Evolutionary conservation across 2,329 filamentous ascomycete species (phyloP).

Genomic region (Curvularia hawaiiensis): DNA sequence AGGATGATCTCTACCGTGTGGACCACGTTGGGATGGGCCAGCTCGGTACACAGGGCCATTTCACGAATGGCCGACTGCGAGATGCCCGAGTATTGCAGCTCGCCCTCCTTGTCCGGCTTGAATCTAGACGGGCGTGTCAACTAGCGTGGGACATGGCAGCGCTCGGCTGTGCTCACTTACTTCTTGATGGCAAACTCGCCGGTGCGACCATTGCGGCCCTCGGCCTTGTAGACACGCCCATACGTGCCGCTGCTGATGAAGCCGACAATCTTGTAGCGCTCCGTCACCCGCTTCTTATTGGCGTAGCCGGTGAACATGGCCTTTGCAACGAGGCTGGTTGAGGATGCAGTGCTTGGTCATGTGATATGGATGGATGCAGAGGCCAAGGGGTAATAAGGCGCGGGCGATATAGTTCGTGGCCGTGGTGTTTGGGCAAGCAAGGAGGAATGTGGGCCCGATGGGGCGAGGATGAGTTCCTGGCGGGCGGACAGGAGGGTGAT

Average conservation of each 20-base stretch:
- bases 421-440: conserved; percentile 11
- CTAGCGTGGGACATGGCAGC: conserved; percentile 18
- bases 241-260: conserved; percentile 99
- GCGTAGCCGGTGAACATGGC: conserved; percentile 58
- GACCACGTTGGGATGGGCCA: conserved; percentile 88
- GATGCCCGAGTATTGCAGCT: conserved; percentile 95
- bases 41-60: conserved; percentile 94
- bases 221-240: conserved; percentile 95
- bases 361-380: neutral
- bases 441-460: conserved; percentile 4
- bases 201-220: conserved; percentile 71
- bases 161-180: conserved; percentile 52
- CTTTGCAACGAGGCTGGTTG: conserved; percentile 28
- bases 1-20: conserved; percentile 93
- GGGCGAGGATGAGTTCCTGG: neutral
- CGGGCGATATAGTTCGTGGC: neutral
- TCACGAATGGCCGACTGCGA: conserved; percentile 97
- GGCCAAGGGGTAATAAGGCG: too few relatives aligned
- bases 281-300: conserved; percentile 83
- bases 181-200: conserved; percentile 99
- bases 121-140: conserved; percentile 56
- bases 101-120: conserved; percentile 98
- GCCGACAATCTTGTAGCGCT: conserved; percentile 94
- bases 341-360: conserved; percentile 8
- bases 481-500: neutral